Evolutionary conservation across 139 green algal genomes (phyloP), one percentile per base, ranked within the genome.

Genomic region (Chlamydomonas sphaeroides): DNA sequence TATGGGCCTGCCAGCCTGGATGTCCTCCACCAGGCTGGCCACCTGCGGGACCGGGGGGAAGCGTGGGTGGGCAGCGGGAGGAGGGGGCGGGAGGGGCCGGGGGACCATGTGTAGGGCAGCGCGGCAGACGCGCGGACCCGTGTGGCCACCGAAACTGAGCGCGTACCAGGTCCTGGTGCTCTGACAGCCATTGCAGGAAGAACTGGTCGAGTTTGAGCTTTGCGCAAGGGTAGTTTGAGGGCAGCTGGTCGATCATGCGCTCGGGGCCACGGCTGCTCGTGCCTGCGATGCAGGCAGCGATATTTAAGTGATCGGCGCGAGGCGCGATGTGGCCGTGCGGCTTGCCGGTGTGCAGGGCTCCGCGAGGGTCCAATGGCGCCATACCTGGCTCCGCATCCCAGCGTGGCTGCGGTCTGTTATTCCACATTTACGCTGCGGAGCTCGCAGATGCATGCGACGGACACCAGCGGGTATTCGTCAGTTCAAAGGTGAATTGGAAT

Each of bases 161-260:
- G 76, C 82, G n/a, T n/a, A 98, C 96, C 91, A 99, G 75, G 38
- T 94, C 89, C 73, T 99, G 95, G 8, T 95, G 95, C 38, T 98
- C 94, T 25, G 92, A 95, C n/a, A 99, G 92, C 97, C 97, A 99
- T 67, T 98, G 92, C 42, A 99, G 73, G 78, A 99, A 99, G 62
- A 99, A 93, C 85, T 97, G 95, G 87, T 99, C 97, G 0, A 99
- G 88, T 78, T 98, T 98, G 17, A 98, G 87, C 87, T 98, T 98
- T 33, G 90, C 92, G 72, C 91, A 95, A 1, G 93, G 90, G 53
- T 93, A 95, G 11, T 68, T 59, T 38, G 79, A 49, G 39, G 79
- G 79, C 32, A 86, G 59, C 38, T 79, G 73, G 33, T 86, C 85
- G 53, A 89, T 80, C 66, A 70, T 87, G 7, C 83, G 67, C 32